phyloP scores from a whole-genome alignment of 768 basidiomycete species.

The Podaxis sp. region DNA sequence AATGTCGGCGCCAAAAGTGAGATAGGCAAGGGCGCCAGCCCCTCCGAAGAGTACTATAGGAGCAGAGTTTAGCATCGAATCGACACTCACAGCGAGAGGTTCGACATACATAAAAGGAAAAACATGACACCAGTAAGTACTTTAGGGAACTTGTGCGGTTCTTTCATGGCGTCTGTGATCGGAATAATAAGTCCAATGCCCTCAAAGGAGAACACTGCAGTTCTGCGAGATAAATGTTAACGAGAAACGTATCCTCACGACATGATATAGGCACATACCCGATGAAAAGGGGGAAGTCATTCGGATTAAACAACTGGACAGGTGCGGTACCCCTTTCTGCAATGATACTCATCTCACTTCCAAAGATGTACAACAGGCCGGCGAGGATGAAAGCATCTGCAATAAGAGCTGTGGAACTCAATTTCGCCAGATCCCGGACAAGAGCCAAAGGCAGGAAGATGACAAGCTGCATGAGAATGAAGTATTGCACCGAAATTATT shows the following conservation, averaged over 20 bases:
- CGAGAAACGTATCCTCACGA: slow-evolving; percentile 1
- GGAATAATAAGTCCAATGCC: slow-evolving; percentile 97
- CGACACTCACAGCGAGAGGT: not conserved
- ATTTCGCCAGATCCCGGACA: slow-evolving; percentile 90
- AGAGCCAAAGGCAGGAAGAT: slow-evolving; percentile 89
- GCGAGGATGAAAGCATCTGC: slow-evolving; percentile 95
- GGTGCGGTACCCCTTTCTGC: slow-evolving; percentile 67
- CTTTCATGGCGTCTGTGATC: slow-evolving; percentile 95
- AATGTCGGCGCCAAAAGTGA: slow-evolving; percentile 82
- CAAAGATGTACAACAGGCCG: slow-evolving; percentile 82
- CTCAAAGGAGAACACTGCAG: slow-evolving; percentile 98
- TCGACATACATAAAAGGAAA: slow-evolving; percentile 59
- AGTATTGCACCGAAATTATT: slow-evolving; percentile 65
- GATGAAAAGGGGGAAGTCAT: slow-evolving; percentile 87
- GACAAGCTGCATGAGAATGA: slow-evolving; percentile 79
- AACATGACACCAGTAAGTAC: slow-evolving; percentile 90
- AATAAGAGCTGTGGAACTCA: slow-evolving; percentile 86
- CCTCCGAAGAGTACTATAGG: slow-evolving; percentile 75
- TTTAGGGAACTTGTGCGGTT: slow-evolving; percentile 88
- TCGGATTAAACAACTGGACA: slow-evolving; percentile 81
- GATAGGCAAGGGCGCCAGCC: slow-evolving; percentile 81
- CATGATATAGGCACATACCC: slow-evolving; percentile 49
- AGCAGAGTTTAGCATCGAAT: not conserved
- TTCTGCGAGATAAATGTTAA: slow-evolving; percentile 39
- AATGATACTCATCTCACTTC: slow-evolving; percentile 77